Evolutionary conservation across 768 basidiomycete species (phyloP), one percentile per base, ranked within the genome.

Genomic region (Suillus clintonianus): DNA sequence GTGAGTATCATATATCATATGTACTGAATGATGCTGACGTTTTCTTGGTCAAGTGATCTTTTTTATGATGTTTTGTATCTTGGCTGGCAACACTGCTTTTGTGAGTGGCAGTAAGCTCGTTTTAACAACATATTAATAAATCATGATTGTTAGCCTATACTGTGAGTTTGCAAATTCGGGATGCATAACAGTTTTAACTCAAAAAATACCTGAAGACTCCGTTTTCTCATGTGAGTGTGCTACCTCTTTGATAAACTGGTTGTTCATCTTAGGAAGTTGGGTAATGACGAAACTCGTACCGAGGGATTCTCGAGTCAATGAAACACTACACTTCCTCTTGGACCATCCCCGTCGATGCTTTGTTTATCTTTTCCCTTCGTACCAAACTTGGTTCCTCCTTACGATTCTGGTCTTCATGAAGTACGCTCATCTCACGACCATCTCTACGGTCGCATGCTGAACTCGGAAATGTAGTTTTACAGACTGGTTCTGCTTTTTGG

Each of bases 281-380:
- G 76, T 75, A 5, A 69, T 90, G 42, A 82, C 86, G 13, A 92
- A 91, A 72, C 50, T 86, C 6, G 82, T 90, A 24, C 86, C 88
- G 6, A 69, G 69, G 2, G 70, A 74, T 0, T 94, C 93, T 15
- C 85, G 87, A 0, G 70, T 87, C 0, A 78, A 86, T 54, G 94
- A 96, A 76, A 94, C 94, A 0, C 80, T 97, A 1, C 89, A 89
- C 61, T 99, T 99, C 74, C 85, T 99, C 9, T 84, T 99, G 10
- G 95, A 98, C 70, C 97, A 98, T 72, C 97, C 97, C 14, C 87
- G 97, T 13, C 86, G 93, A 65, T 97, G 95, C 75, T 96, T 91
- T 71, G 86, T 94, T 13, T 92, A 95, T 73, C 83, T 97, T 10
- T 97, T 97, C 68, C 95, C 95, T 0, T 89, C 94, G 0, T 93